phyloP scores from a whole-genome alignment of 1,284 basidiomycete genomes.

The Cryptococcus sp. region DNA sequence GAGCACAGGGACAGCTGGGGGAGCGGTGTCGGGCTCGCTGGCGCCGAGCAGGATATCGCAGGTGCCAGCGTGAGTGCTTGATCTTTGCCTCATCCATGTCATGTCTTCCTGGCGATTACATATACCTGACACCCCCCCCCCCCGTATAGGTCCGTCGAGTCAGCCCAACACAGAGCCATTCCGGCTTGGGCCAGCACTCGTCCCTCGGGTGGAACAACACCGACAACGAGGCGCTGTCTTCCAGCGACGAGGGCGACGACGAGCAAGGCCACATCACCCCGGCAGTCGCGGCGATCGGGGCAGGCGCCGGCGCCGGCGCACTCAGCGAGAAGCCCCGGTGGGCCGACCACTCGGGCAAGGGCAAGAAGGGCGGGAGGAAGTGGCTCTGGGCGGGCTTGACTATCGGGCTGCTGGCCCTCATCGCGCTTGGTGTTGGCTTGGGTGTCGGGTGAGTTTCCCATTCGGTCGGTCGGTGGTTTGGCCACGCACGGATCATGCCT shows the following conservation, averaged over 20 bases:
- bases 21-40: conserved; percentile 28
- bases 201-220: conserved; percentile 29
- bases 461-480: too few species aligned
- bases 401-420: conserved; percentile 31
- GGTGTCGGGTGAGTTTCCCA: conserved; percentile 40
- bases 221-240: conserved; percentile 20
- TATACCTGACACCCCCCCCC: background rate
- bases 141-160: conserved; percentile 4
- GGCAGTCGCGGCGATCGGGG: conserved; percentile 20
- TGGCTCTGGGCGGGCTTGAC: conserved; percentile 37
- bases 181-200: conserved; percentile 27
- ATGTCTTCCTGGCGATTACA: background rate
- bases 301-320: background rate
- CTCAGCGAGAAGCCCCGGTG: conserved; percentile 36
- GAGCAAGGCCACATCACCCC: conserved; percentile 38
- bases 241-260: conserved; percentile 31
- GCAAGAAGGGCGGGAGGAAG: conserved; percentile 32
- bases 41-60: conserved; percentile 19
- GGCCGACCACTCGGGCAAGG: conserved; percentile 19
- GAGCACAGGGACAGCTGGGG: conserved; percentile 31
- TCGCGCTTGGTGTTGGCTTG: conserved; percentile 46
- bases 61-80: conserved; percentile 15
- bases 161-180: conserved; percentile 24
- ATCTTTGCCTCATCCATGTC: background rate
- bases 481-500: background rate